Percentiles rank a stretch among this genome's conserved stretches.
Conservation (phyloP, 1,139 yeast genomes). For the Zygotorulaspora mrakii region DNA sequence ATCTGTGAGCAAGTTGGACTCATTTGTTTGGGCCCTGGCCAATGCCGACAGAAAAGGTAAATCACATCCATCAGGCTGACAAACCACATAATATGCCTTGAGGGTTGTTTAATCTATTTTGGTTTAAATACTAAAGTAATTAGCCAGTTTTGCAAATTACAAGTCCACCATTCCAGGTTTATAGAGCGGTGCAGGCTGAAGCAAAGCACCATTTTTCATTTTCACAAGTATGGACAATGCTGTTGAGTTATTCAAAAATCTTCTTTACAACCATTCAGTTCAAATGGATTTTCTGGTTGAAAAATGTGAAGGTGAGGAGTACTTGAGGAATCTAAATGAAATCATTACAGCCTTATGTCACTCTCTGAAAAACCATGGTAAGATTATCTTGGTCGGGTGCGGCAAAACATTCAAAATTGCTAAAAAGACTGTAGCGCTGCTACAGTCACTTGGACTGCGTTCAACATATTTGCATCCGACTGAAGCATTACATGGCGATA, state of each 20-base stretch:
- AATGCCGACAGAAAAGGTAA: neutral
- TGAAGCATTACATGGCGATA: slow-evolving; percentile 88
- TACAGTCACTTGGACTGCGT: slow-evolving; percentile 72
- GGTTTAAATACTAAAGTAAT: too few species aligned
- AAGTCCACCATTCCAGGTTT: too few species aligned
- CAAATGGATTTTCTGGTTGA: slow-evolving; percentile 21
- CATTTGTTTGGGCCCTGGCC: too few species aligned
- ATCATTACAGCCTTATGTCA: slow-evolving; percentile 6
- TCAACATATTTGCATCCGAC: slow-evolving; percentile 71
- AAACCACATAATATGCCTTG: too few species aligned
- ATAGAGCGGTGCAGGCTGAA: too few species aligned
- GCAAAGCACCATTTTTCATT: too few species aligned
- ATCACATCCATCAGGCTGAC: too few species aligned
- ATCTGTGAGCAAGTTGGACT: too few species aligned
- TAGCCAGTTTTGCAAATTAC: too few species aligned
- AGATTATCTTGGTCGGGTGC: slow-evolving; percentile 72
- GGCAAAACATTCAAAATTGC: slow-evolving; percentile 84
- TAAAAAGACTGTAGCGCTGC: slow-evolving; percentile 71
- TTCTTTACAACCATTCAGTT: slow-evolving; percentile 20
- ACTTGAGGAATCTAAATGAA: slow-evolving; percentile 1
- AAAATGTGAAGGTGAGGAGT: slow-evolving; percentile 12
- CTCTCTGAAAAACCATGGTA: slow-evolving; percentile 27
- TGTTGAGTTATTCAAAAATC: slow-evolving; percentile 14
- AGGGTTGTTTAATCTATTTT: too few species aligned
- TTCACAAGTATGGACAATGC: slow-evolving; percentile 3